A percentile compares a stretch with the other conserved stretches of the same genome.
phyloP scores from a whole-genome alignment of 257 asterid genomes.

The Cruciata laevipes region DNA sequence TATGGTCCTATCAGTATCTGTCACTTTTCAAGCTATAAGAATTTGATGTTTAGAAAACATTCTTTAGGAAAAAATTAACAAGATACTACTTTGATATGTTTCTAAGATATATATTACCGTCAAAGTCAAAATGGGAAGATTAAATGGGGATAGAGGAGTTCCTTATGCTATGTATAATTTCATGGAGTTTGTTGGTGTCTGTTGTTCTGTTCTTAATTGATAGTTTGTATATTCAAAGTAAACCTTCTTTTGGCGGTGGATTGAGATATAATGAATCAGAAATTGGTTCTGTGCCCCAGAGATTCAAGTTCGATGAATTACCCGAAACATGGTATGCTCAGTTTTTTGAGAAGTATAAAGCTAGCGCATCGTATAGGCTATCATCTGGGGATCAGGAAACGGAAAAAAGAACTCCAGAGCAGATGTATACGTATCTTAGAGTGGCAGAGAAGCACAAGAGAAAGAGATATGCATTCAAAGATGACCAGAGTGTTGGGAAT shows the following conservation, averaged over 20 bases:
- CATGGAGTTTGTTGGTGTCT: not conserved
- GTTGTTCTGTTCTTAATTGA: constrained; percentile 7
- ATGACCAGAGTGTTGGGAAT: constrained; percentile 24
- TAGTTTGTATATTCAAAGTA: constrained; percentile 42
- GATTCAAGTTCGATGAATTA: constrained; percentile 61
- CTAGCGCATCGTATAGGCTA: constrained; percentile 60
- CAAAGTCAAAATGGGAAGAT: not conserved
- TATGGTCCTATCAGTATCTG: not conserved
- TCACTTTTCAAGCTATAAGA: not conserved
- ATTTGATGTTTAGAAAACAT: not conserved
- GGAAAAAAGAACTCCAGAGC: constrained; percentile 86
- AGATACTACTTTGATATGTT: not conserved
- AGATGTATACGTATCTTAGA: constrained; percentile 75
- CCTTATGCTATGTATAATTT: not conserved
- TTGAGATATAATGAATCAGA: constrained; percentile 60
- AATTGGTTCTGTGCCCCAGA: constrained; percentile 46
- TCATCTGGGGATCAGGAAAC: constrained; percentile 64
- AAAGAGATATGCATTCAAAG: constrained; percentile 58
- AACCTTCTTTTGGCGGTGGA: constrained; percentile 48
- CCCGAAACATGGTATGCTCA: constrained; percentile 89
- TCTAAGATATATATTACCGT: no score
- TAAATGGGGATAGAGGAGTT: not conserved
- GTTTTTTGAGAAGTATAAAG: constrained; percentile 67
- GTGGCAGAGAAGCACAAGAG: constrained; percentile 80
- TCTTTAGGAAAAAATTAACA: no score